Evolutionary conservation across 2,329 filamentous ascomycete genomes (phyloP).

Genomic region (Xylaria sp.): DNA sequence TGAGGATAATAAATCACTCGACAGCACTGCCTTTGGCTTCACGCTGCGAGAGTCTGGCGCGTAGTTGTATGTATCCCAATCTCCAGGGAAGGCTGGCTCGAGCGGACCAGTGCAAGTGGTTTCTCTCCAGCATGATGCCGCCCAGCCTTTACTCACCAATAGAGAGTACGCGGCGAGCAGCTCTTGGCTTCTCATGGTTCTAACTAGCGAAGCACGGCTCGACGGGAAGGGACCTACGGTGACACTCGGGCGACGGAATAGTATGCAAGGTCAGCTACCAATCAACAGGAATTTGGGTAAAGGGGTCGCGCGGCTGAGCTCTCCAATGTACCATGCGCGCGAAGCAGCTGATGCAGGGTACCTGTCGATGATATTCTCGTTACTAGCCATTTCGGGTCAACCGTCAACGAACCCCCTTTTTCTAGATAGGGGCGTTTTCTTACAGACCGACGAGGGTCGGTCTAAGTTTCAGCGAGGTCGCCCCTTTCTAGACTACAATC

Average conservation of each 20-base stretch:
- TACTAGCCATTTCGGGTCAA: constrained; percentile 9
- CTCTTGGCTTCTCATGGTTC: constrained; percentile 5
- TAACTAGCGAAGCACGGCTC: background rate
- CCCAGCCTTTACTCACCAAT: background rate
- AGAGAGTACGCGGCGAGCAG: background rate
- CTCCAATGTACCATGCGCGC: background rate
- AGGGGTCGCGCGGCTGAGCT: constrained; percentile 1
- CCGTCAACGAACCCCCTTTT: background rate
- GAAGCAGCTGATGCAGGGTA: background rate
- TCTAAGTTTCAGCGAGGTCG: constrained; percentile 5
- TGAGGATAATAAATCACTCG: background rate
- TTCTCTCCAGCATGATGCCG: constrained; percentile 28
- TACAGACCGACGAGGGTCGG: background rate
- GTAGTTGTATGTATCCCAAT: constrained; percentile 26
- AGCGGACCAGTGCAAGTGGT: constrained; percentile 23
- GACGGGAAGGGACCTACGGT: background rate
- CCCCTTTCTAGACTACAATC: background rate
- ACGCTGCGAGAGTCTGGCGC: constrained; percentile 23
- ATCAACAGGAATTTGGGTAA: background rate
- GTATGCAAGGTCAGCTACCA: background rate
- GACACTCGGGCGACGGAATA: constrained; percentile 1
- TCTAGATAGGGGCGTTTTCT: background rate
- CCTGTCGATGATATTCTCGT: background rate
- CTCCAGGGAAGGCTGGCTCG: constrained; percentile 25
- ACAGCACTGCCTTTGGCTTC: constrained; percentile 16